Evolutionary conservation across 805 yeast species (phyloP), one percentile per base, ranked within the genome.

Genomic region (Saccharomycopsis malanga): DNA sequence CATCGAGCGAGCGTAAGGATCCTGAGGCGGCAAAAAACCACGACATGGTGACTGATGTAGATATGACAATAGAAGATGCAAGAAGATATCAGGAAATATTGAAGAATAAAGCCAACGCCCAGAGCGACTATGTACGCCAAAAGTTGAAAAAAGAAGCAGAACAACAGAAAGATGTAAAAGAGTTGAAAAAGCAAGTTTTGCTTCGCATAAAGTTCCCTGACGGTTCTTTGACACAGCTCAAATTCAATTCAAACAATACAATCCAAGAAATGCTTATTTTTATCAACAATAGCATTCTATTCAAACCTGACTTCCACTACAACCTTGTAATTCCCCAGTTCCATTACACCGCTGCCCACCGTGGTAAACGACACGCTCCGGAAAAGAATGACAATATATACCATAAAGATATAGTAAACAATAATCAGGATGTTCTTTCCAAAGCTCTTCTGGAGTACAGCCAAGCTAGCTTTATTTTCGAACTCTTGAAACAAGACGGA

Each of bases 131-230:
- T 34, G 51, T 65, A 4, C 22, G n/a, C 22, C 25, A 42, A 9
- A 50, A 50, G 23, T 25, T 50, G n/a, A 44, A 32, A 15, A 7
- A 30, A 22, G 53, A 50, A 29, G 27, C 40, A 27, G 37, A 41
- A 21, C 38, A 29, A 15, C 4, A 22, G 4, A 15, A 17, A 17
- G 23, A n/a, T 6, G 29, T 34, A 4, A 12, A 32, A 15, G 39
- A 37, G 18, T 59, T 55, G 20, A 52, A 56, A 24, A 54, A 46
- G 21, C 55, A 48, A 20, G 62, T 66, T 41, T 39, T 54, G 1
- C 52, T 66, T 2, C 53, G 69, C 43, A 50, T 66, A 10, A 62
- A 59, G 42, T 66, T 66, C 42, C 68, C 69, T 1, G 69, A 66
- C 45, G 54, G 53, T 36, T 54, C 57, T 6, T 54, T 60, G 4